Conservation (phyloP, 148 eudicot species). For the Pharnaceum exiguum region DNA sequence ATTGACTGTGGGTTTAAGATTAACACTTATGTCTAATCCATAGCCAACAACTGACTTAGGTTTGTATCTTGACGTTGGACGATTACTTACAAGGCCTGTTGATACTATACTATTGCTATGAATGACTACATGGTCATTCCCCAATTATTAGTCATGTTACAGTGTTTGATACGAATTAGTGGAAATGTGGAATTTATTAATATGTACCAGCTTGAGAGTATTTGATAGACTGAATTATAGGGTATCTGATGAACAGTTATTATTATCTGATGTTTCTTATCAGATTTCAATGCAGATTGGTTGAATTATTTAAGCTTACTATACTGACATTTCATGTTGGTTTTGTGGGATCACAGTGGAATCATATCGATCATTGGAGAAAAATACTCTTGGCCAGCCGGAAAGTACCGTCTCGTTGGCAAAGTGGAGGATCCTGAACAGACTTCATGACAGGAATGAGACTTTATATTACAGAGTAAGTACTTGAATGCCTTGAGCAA, state of each 20-base stretch:
- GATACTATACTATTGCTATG: no score
- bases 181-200: no score
- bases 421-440: slow-evolving; percentile 94
- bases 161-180: no score
- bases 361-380: slow-evolving; percentile 75
- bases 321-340: slow-evolving; percentile 3
- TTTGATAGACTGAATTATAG: background rate
- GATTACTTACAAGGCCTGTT: no score
- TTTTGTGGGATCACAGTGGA: slow-evolving; percentile 55
- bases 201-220: background rate
- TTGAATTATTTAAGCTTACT: background rate
- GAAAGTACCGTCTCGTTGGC: slow-evolving; percentile 59
- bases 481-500: slow-evolving; percentile 12
- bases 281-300: background rate
- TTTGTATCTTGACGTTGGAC: no score
- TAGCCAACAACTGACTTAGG: no score
- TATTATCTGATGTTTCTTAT: background rate
- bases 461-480: slow-evolving; percentile 92
- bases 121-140: no score
- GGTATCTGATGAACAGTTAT: no score
- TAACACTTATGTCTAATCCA: no score
- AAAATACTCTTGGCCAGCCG: slow-evolving; percentile 73
- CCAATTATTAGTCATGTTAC: no score
- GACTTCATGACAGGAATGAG: slow-evolving; percentile 96
- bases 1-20: no score